Base-by-base conservation (phyloP, 2,329 filamentous ascomycete genomes). In the Calonectria pseudoreteaudii region DNA sequence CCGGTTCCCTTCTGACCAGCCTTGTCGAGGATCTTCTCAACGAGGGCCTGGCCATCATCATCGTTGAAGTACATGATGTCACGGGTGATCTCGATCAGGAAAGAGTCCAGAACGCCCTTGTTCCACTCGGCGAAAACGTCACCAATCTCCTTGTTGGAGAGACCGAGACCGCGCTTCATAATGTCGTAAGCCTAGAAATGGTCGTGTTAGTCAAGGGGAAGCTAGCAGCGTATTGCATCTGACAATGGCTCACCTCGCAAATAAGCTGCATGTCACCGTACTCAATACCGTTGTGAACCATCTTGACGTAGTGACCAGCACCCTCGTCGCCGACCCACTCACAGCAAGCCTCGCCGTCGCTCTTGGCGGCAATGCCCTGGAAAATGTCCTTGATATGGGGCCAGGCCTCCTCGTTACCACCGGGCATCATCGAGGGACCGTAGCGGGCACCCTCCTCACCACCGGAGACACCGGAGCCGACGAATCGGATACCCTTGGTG, bases 221-320 rank as follows among this genome's bases (percentile, higher is more conserved):
- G 16, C 18, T 14, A 38, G n/a, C 7, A 26, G 38, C 6, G 14
- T 6, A 5, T 44, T 38, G 3, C 11, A 13, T 49, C 64, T 14
- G 20, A 16, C 26, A 50, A 31, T 62, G 44, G 72, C 91, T 82
- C 88, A 98, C 96, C 93, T 99, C 97, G 88, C 94, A 97, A 86
- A 99, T 99, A 84, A 99, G 92, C 91, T 99, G 97, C 97, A 99
- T 99, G 90, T 99, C 97, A 93, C 97, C 97, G 86, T 99, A 99
- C 90, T 99, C 97, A 83, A 99, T 99, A 92, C 97, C 97, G 89
- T 99, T 99, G 94, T 99, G 97, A 78, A 99, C 97, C 97, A 99
- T 99, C 94, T 99, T 99, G 91, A 99, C 96, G 91, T 98, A 99
- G 93, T 99, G 97, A 82, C 97, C 97, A 88, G 97, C 95, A 92